Evolutionary conservation across 805 yeast species (phyloP).

Genomic region (Lipomyces spencermartinsiae): DNA sequence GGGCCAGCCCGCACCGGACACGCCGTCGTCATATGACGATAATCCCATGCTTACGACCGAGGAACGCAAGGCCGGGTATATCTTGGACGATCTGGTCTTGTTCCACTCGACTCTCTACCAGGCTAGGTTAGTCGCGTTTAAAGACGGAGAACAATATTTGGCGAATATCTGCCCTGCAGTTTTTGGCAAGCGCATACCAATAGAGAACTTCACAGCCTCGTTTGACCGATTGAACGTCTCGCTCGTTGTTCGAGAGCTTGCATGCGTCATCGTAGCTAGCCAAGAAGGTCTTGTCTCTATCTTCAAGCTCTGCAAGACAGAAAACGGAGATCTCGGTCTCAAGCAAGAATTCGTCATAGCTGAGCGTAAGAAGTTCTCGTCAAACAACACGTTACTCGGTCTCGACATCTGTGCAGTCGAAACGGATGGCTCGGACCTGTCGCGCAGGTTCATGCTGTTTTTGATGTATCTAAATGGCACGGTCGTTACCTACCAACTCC

Average conservation of each 20-base stretch:
- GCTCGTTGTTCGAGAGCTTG: slow-evolving; percentile 21
- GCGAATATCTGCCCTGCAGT: slow-evolving; percentile 33
- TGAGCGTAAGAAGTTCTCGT: background rate
- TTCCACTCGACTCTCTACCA: slow-evolving; percentile 31
- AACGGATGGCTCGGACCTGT: background rate
- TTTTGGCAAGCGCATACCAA: slow-evolving; percentile 27
- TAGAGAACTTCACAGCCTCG: slow-evolving; percentile 30
- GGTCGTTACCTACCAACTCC: slow-evolving; percentile 26
- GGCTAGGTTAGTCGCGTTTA: slow-evolving; percentile 27
- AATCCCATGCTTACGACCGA: slow-evolving; percentile 15
- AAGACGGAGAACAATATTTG: slow-evolving; percentile 12
- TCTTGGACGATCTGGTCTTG: slow-evolving; percentile 15
- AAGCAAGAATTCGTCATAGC: slow-evolving; percentile 31
- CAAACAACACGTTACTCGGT: slow-evolving; percentile 24
- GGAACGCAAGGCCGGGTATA: slow-evolving; percentile 11
- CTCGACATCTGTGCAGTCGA: slow-evolving; percentile 10
- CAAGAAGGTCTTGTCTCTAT: slow-evolving; percentile 30
- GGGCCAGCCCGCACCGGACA: background rate
- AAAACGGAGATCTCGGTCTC: slow-evolving; percentile 19
- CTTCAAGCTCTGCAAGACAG: slow-evolving; percentile 29
- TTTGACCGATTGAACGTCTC: slow-evolving; percentile 25
- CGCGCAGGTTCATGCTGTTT: slow-evolving; percentile 24
- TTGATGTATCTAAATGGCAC: slow-evolving; percentile 24
- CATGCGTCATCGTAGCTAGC: slow-evolving; percentile 24
- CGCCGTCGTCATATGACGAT: slow-evolving; percentile 15